Percentiles rank a stretch among this genome's conserved stretches.
These are phyloP conservation scores for Coemansia sp. DNA, from an alignment of 192 early-diverging fungal genomes.

Conservation along the genomic window DNA sequence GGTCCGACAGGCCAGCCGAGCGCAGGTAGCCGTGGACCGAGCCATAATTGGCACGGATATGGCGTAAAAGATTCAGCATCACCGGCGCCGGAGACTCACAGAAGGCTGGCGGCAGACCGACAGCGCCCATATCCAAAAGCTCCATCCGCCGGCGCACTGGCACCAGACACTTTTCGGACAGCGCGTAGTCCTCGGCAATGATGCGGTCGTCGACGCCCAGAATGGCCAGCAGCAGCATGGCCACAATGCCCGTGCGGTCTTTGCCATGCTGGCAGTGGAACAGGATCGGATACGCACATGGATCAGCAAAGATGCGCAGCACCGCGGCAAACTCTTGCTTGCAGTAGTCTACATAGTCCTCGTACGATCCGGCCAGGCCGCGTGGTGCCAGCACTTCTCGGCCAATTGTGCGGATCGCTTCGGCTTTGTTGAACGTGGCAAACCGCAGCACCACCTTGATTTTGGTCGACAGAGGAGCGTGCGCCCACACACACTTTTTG, in stretches of 20 bases:
- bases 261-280: slow-evolving; percentile 72
- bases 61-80: slow-evolving; percentile 38
- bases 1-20: slow-evolving; percentile 35
- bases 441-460: slow-evolving; percentile 53
- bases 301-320: slow-evolving; percentile 56
- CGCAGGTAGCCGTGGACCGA: slow-evolving; percentile 45
- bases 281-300: slow-evolving; percentile 58
- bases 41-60: slow-evolving; percentile 42
- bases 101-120: slow-evolving; percentile 57
- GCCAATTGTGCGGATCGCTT: slow-evolving; percentile 53
- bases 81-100: slow-evolving; percentile 55
- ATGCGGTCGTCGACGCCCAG: slow-evolving; percentile 55
- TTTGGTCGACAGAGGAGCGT: slow-evolving; percentile 47
- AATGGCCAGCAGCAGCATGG: slow-evolving; percentile 57
- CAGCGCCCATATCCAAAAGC: slow-evolving; percentile 54
- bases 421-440: slow-evolving; percentile 52
- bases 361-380: slow-evolving; percentile 56
- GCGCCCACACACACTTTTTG: slow-evolving; percentile 52
- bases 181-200: slow-evolving; percentile 61
- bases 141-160: slow-evolving; percentile 51
- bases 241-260: slow-evolving; percentile 65
- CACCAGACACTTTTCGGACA: slow-evolving; percentile 47
- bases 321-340: slow-evolving; percentile 55
- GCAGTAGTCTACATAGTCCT: slow-evolving; percentile 52
- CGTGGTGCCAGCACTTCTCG: slow-evolving; percentile 48